Conservation (phyloP, 305 asterid species). For the Fraxinus albicans region DNA sequence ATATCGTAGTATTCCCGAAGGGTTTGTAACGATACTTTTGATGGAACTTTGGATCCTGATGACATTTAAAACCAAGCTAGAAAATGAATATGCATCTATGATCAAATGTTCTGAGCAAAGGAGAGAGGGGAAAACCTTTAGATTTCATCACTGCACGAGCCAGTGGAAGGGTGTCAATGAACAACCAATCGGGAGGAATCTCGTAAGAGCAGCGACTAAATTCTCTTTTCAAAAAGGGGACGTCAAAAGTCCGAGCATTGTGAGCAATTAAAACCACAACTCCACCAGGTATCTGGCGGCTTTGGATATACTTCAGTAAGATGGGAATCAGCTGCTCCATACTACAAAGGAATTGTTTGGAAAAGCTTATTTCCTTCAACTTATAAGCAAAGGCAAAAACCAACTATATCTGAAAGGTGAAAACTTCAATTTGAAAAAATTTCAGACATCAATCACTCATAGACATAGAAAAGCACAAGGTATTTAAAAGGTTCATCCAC, state of each 20-base stretch:
- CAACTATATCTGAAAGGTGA: not conserved
- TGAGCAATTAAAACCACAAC: constrained; percentile 75
- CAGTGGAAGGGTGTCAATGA: constrained; percentile 66
- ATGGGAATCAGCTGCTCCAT: constrained; percentile 92
- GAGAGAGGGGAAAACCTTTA: constrained; percentile 42
- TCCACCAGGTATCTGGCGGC: constrained; percentile 87
- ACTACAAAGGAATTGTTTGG: constrained; percentile 44
- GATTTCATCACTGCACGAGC: constrained; percentile 69
- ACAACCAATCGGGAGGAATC: constrained; percentile 72
- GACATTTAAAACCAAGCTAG: constrained; percentile 8
- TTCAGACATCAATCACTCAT: not conserved
- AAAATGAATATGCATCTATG: not conserved
- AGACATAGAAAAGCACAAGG: not conserved
- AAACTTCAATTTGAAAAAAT: not conserved
- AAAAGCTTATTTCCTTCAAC: not conserved
- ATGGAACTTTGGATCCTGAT: constrained; percentile 52
- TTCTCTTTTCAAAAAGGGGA: constrained; percentile 77
- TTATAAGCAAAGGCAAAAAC: not conserved
- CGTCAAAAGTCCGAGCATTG: constrained; percentile 71
- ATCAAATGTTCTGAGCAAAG: not conserved
- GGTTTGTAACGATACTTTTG: constrained; percentile 49
- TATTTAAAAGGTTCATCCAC: not conserved
- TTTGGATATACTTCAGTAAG: constrained; percentile 57
- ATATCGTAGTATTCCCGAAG: constrained; percentile 59
- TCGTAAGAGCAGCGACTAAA: constrained; percentile 63